These are phyloP conservation scores for Scutellaria minor DNA, from an alignment of 257 asterid genomes.

Conservation along the genomic window DNA sequence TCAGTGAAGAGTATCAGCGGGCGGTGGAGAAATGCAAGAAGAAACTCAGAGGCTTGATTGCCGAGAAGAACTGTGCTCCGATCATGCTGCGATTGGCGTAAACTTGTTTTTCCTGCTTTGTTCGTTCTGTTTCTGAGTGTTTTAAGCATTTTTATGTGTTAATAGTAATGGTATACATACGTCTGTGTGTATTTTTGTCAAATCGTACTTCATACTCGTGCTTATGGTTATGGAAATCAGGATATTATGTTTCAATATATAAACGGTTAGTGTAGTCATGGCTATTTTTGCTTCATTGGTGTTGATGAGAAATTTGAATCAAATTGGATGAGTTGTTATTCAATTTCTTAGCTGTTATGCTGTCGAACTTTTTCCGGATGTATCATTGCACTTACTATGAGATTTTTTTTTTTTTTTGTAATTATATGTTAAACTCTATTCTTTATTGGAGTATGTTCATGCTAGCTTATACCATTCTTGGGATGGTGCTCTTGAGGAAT, in stretches of 20 bases:
- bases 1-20: slow-evolving; percentile 57
- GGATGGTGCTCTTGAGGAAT: neutral
- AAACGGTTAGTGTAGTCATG: neutral
- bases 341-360: neutral
- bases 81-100: slow-evolving; percentile 59
- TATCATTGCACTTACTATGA: neutral
- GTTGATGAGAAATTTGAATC: neutral
- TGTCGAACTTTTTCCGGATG: neutral
- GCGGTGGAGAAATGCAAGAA: slow-evolving; percentile 71
- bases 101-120: slow-evolving; percentile 11
- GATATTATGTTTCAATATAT: too few species aligned
- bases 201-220: neutral
- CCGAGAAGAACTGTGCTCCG: slow-evolving; percentile 60
- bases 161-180: too few species aligned
- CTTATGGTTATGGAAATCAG: too few species aligned
- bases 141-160: too few species aligned
- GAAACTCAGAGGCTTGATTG: slow-evolving; percentile 64
- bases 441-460: neutral
- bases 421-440: neutral
- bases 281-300: neutral
- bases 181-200: neutral
- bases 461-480: neutral
- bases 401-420: neutral
- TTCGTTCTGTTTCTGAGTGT: neutral
- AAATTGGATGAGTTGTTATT: neutral